Evolutionary conservation across 139 green algal genomes (phyloP).

Genomic region (Protoeuglena noctilucae): DNA sequence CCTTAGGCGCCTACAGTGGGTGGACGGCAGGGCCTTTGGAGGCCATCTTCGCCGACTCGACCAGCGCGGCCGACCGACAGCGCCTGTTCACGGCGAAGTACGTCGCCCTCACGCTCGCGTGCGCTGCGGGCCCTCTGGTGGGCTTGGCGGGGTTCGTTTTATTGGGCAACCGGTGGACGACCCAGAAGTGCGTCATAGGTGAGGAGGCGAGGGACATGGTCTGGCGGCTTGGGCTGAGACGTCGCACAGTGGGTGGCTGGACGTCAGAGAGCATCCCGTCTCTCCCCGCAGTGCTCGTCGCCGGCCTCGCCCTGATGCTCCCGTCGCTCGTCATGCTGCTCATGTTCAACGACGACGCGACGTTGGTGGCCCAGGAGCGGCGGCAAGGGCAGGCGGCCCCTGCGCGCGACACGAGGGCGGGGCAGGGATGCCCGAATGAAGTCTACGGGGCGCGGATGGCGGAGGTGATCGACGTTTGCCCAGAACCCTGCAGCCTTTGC

Average conservation of each 20-base stretch:
- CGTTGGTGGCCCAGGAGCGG: background rate
- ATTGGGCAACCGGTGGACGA: background rate
- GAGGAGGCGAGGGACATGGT: too few relatives aligned
- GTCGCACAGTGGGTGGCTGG: too few relatives aligned
- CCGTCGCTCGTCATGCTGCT: background rate
- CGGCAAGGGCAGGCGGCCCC: background rate
- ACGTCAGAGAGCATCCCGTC: too few relatives aligned
- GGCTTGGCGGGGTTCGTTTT: background rate
- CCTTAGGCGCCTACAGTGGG: background rate
- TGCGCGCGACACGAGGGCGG: too few relatives aligned
- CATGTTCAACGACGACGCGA: background rate
- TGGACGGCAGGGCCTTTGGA: background rate
- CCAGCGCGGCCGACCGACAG: background rate
- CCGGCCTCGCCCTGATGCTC: background rate
- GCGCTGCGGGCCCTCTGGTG: too few relatives aligned
- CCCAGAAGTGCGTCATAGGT: background rate
- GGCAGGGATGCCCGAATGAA: too few relatives aligned
- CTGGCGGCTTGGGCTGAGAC: too few relatives aligned
- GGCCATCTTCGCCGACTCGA: background rate
- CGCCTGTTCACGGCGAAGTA: background rate
- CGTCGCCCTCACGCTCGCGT: background rate
- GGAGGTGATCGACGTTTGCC: too few relatives aligned
- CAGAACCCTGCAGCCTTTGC: too few relatives aligned
- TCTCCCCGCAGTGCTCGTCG: background rate
- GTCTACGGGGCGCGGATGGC: too few relatives aligned